Percentiles rank a stretch among this genome's conserved stretches.
phyloP scores from a whole-genome alignment of 2,329 filamentous ascomycete species.

The Cercospora sp. region DNA sequence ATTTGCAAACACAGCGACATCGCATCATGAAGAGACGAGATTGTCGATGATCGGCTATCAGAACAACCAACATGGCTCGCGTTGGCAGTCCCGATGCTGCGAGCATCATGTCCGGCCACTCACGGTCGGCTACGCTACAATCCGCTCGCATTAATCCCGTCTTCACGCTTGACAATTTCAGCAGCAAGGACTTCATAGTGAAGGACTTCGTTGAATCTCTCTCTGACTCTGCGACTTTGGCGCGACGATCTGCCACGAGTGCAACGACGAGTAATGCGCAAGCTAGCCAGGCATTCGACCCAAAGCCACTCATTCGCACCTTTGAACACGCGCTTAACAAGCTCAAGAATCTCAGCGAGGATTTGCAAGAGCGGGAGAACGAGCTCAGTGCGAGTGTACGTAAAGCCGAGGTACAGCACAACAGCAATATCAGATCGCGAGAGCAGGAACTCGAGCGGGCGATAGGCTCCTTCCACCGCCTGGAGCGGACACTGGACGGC shows the following conservation, averaged over 20 bases:
- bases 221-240: slow-evolving; percentile 79
- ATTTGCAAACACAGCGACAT: neutral
- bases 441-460: slow-evolving; percentile 88
- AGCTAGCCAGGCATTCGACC: slow-evolving; percentile 66
- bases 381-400: slow-evolving; percentile 87
- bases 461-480: slow-evolving; percentile 84
- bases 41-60: neutral
- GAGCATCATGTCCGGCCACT: slow-evolving; percentile 42
- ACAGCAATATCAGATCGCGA: slow-evolving; percentile 82
- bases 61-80: slow-evolving; percentile 18
- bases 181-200: slow-evolving; percentile 81
- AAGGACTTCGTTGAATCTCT: slow-evolving; percentile 95
- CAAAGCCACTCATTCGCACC: slow-evolving; percentile 91
- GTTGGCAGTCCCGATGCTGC: slow-evolving; percentile 41
- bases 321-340: slow-evolving; percentile 78
- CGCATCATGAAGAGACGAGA: neutral
- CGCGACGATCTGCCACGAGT: slow-evolving; percentile 67
- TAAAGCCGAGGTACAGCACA: slow-evolving; percentile 87
- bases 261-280: slow-evolving; percentile 36
- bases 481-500: slow-evolving; percentile 74
- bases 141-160: slow-evolving; percentile 41
- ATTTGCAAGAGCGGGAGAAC: slow-evolving; percentile 86
- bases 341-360: slow-evolving; percentile 70
- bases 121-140: slow-evolving; percentile 34
- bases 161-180: slow-evolving; percentile 79